phyloP scores from a whole-genome alignment of 1,139 yeast genomes.

The Scheffersomyces titani region DNA sequence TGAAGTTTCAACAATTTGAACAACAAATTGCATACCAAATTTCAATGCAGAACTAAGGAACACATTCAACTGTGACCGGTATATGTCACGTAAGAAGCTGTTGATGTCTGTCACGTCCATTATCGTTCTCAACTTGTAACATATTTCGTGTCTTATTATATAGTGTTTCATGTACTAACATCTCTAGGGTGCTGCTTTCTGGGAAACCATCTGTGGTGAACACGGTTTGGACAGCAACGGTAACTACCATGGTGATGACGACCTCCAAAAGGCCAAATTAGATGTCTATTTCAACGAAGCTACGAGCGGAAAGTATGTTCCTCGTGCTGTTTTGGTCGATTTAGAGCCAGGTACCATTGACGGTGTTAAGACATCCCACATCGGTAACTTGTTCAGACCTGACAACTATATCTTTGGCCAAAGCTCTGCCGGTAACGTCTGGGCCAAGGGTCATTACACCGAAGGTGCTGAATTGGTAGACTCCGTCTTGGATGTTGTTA shows the following conservation, averaged over 20 bases:
- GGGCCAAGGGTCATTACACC: slow-evolving; percentile 97
- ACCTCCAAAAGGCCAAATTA: slow-evolving; percentile 61
- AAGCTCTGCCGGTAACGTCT: slow-evolving; percentile 90
- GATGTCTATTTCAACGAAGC: slow-evolving; percentile 59
- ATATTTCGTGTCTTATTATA: background rate
- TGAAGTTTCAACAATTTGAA: background rate
- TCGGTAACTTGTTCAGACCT: slow-evolving; percentile 86
- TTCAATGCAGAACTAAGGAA: background rate
- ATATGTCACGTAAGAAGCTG: background rate
- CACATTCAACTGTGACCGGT: background rate
- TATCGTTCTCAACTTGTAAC: slow-evolving; percentile 3
- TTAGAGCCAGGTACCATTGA: slow-evolving; percentile 94
- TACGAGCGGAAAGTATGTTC: slow-evolving; percentile 84
- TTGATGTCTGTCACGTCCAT: background rate
- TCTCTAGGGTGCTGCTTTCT: slow-evolving; percentile 84
- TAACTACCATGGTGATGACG: slow-evolving; percentile 67
- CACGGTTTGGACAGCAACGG: slow-evolving; percentile 92
- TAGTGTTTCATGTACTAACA: slow-evolving; percentile 25
- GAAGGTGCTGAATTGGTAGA: slow-evolving; percentile 95
- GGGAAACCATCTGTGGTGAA: slow-evolving; percentile 97
- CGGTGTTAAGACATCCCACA: slow-evolving; percentile 71
- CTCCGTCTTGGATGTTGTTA: slow-evolving; percentile 81
- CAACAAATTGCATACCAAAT: background rate
- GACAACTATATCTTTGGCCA: slow-evolving; percentile 89
- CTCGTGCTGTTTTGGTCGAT: slow-evolving; percentile 90